Percentiles rank a stretch among this genome's conserved stretches.
These are phyloP conservation scores for Coelastrella sp. DNA, from an alignment of 139 green algal genomes.

Conservation along the genomic window DNA sequence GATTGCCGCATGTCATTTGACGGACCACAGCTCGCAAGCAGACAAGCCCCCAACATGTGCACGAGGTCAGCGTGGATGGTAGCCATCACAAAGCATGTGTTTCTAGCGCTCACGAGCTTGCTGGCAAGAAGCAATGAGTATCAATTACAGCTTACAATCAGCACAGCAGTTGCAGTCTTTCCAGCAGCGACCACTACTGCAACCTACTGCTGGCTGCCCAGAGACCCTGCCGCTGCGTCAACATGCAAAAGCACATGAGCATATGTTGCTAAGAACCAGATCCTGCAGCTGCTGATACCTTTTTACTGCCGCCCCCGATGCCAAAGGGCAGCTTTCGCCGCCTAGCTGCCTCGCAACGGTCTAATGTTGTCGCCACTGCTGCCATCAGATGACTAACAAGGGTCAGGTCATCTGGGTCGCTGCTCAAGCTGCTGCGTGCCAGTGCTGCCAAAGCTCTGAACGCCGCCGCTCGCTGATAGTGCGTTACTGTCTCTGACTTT, in stretches of 20 bases:
- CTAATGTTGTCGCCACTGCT: conserved; percentile 42
- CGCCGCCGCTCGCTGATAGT: conserved; percentile 48
- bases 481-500: conserved; percentile 16
- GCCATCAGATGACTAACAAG: conserved; percentile 49
- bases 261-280: not conserved
- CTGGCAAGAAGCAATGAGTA: too few species aligned
- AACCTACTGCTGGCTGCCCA: not conserved
- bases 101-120: too few species aligned
- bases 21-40: too few species aligned
- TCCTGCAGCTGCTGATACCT: not conserved
- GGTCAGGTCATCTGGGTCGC: conserved; percentile 38
- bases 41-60: too few species aligned
- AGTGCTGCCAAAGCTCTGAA: conserved; percentile 46
- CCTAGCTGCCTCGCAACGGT: conserved; percentile 29
- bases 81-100: too few species aligned
- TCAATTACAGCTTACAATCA: too few species aligned
- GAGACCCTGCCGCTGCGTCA: not conserved
- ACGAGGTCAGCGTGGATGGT: too few species aligned
- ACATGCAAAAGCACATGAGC: too few species aligned
- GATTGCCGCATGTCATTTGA: too few species aligned
- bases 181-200: too few species aligned
- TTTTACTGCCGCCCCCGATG: not conserved
- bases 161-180: too few species aligned
- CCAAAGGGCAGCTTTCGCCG: conserved; percentile 31
- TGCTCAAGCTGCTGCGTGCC: conserved; percentile 23